phyloP scores from a whole-genome alignment of 1,284 basidiomycete genomes.

The Pyrrhoderma lamaoense region DNA sequence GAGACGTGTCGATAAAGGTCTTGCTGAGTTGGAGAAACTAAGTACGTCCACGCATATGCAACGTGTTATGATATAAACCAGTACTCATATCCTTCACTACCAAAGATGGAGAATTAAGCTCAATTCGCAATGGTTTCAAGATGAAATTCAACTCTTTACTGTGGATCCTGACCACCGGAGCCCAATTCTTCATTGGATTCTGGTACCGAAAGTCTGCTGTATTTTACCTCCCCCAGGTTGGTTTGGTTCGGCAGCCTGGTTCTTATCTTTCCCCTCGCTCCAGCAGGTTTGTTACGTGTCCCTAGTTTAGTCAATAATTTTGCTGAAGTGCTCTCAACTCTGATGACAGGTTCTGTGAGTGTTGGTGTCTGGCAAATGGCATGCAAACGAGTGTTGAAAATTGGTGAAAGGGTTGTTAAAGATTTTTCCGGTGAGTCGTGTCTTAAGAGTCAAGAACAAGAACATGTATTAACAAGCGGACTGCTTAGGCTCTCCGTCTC shows the following conservation, averaged over 20 bases:
- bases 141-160: slow-evolving; percentile 67
- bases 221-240: slow-evolving; percentile 87
- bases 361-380: slow-evolving; percentile 18
- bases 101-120: slow-evolving; percentile 65
- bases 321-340: slow-evolving; percentile 10
- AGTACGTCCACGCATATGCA: slow-evolving; percentile 51
- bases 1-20: slow-evolving; percentile 85
- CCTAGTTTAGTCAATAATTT: neutral
- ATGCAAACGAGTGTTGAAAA: slow-evolving; percentile 12
- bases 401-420: slow-evolving; percentile 18
- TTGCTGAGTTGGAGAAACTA: slow-evolving; percentile 89
- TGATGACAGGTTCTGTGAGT: slow-evolving; percentile 21
- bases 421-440: slow-evolving; percentile 9
- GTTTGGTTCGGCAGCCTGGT: slow-evolving; percentile 81
- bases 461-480: slow-evolving; percentile 6
- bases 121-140: slow-evolving; percentile 62
- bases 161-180: slow-evolving; percentile 79
- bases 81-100: neutral
- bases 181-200: slow-evolving; percentile 79
- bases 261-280: slow-evolving; percentile 80
- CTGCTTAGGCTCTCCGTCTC: slow-evolving; percentile 16
- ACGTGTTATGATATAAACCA: slow-evolving; percentile 2
- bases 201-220: slow-evolving; percentile 86
- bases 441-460: neutral
- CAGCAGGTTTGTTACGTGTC: slow-evolving; percentile 41